Conservation (phyloP, 2,329 filamentous ascomycete species). For the Fusarium phyllophilum region DNA sequence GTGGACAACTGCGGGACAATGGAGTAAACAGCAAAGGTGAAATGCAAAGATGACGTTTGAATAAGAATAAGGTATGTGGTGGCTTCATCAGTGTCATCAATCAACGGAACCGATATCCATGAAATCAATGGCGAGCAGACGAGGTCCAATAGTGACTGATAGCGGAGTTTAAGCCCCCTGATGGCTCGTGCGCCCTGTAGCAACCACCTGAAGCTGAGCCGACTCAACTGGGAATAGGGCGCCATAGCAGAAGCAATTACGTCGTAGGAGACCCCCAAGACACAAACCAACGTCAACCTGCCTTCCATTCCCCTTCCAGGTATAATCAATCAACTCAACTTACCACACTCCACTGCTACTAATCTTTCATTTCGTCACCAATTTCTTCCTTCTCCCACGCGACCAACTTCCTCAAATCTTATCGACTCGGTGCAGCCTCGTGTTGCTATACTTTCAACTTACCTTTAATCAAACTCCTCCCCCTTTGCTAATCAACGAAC, state of each 20-base stretch:
- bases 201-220: slow-evolving; percentile 28
- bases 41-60: background rate
- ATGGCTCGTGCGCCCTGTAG: slow-evolving; percentile 34
- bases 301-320: slow-evolving; percentile 13
- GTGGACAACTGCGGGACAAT: slow-evolving; percentile 6
- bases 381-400: slow-evolving; percentile 23
- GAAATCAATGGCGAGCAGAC: background rate
- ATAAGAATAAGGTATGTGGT: background rate
- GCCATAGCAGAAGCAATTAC: slow-evolving; percentile 37
- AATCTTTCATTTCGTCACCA: slow-evolving; percentile 23
- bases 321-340: slow-evolving; percentile 4
- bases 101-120: background rate
- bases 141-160: slow-evolving; percentile 1
- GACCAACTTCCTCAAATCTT: slow-evolving; percentile 13
- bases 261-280: slow-evolving; percentile 19
- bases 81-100: too few relatives aligned
- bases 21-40: background rate
- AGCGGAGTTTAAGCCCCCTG: slow-evolving; percentile 21
- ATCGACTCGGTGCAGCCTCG: slow-evolving; percentile 11
- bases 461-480: slow-evolving; percentile 18
- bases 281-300: slow-evolving; percentile 20
- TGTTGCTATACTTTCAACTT: slow-evolving; percentile 12
- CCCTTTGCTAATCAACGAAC: slow-evolving; percentile 11
- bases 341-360: slow-evolving; percentile 14
- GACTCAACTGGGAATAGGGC: slow-evolving; percentile 32